Evolutionary conservation across 2,329 filamentous ascomycete genomes (phyloP).

Genomic region (Magnaporthiopsis rhizophila): DNA sequence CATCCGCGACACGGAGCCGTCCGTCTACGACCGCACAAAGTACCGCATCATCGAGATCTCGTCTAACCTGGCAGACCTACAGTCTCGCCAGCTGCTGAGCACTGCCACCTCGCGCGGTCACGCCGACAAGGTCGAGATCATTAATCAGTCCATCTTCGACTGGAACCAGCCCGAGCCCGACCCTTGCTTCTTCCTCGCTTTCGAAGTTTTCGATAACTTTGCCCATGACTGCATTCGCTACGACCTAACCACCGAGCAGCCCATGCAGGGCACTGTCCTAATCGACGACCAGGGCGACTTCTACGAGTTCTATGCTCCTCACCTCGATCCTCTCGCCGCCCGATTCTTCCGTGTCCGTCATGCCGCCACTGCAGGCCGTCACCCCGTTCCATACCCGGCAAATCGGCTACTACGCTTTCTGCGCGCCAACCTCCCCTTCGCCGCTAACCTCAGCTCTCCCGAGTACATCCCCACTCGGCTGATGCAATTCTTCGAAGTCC

Average conservation of each 20-base stretch:
- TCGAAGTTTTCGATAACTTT: constrained; percentile 99
- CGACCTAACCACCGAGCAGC: constrained; percentile 69
- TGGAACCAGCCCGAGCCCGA: constrained; percentile 83
- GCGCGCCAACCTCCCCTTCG: constrained; percentile 57
- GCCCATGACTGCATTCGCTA: constrained; percentile 92
- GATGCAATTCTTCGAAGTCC: constrained; percentile 93
- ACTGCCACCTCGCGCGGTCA: constrained; percentile 59
- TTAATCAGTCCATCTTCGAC: constrained; percentile 92
- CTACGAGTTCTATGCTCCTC: constrained; percentile 82
- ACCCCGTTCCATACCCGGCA: constrained; percentile 52
- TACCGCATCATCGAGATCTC: constrained; percentile 97
- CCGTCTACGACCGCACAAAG: constrained; percentile 87
- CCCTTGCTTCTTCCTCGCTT: constrained; percentile 93
- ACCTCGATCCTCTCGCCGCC: constrained; percentile 72
- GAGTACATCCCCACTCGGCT: constrained; percentile 93
- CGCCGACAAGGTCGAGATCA: constrained; percentile 78
- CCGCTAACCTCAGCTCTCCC: constrained; percentile 67
- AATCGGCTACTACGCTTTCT: constrained; percentile 52
- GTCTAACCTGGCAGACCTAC: constrained; percentile 66
- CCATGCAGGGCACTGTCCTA: constrained; percentile 81
- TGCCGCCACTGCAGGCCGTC: constrained; percentile 58
- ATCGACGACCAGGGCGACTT: constrained; percentile 83
- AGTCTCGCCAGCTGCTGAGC: constrained; percentile 55
- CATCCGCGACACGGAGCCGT: constrained; percentile 79
- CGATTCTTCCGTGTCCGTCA: constrained; percentile 81